Conservation (phyloP, 768 basidiomycete species). For the Amanita phalloides region DNA sequence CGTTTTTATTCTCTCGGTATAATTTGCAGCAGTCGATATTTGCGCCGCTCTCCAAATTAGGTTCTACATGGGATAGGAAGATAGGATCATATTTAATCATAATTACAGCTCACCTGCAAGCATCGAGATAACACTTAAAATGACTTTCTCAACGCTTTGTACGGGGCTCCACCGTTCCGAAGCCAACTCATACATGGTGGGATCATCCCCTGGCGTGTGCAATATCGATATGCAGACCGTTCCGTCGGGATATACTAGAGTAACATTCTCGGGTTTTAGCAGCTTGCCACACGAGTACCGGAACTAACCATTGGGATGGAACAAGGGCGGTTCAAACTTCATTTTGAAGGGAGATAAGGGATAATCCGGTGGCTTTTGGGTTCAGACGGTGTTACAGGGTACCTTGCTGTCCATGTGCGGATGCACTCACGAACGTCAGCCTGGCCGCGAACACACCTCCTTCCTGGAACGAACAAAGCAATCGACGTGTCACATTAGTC, state of each 20-base stretch:
- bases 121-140: conserved; percentile 95
- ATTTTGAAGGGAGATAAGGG: conserved; percentile 99
- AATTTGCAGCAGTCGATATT: conserved; percentile 97
- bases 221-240: conserved; percentile 98
- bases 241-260: conserved; percentile 86
- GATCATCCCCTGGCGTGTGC: conserved; percentile 88
- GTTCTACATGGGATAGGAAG: conserved; percentile 40
- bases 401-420: conserved; percentile 22
- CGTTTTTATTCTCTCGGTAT: conserved; percentile 79
- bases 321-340: conserved; percentile 94
- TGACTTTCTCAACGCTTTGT: conserved; percentile 94
- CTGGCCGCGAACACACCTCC: conserved; percentile 91
- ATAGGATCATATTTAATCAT: background rate
- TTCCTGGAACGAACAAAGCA: conserved; percentile 41
- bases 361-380: conserved; percentile 74
- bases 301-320: conserved; percentile 91
- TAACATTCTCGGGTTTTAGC: background rate
- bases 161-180: conserved; percentile 99
- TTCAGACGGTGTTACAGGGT: conserved; percentile 5
- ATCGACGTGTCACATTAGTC: background rate
- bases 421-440: conserved; percentile 73
- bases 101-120: conserved; percentile 59
- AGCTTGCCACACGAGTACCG: background rate
- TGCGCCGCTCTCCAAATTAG: conserved; percentile 94
- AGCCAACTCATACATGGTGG: conserved; percentile 88